phyloP scores from a whole-genome alignment of 1,284 basidiomycete genomes.

The Sanghuangporus sanghuang region DNA sequence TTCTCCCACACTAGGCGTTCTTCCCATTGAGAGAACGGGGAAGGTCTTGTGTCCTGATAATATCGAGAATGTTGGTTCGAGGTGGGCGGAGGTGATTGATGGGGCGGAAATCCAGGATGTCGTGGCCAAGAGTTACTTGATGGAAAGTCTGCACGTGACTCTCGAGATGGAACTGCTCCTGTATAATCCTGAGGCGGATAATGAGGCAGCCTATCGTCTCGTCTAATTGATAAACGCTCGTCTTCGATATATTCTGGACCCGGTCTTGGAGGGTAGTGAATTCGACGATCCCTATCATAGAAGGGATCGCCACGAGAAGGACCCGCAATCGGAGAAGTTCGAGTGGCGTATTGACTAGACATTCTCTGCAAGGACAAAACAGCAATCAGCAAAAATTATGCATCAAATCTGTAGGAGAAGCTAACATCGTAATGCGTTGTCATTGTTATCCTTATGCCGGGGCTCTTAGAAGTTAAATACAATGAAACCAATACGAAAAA shows the following conservation, averaged over 20 bases:
- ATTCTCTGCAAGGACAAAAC: background rate
- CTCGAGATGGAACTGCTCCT: background rate
- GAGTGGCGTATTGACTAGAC: slow-evolving; percentile 8
- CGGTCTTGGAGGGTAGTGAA: background rate
- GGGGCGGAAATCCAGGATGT: background rate
- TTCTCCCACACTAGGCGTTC: slow-evolving; percentile 41
- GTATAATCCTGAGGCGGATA: slow-evolving; percentile 7
- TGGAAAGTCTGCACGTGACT: slow-evolving; percentile 5
- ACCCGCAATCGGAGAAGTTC: slow-evolving; percentile 6
- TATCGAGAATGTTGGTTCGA: slow-evolving; percentile 27
- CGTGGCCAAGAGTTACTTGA: slow-evolving; percentile 3
- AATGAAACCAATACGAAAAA: background rate
- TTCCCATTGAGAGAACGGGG: slow-evolving; percentile 12
- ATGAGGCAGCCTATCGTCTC: slow-evolving; percentile 1
- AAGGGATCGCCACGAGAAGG: slow-evolving; percentile 4
- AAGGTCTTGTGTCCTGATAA: slow-evolving; percentile 25
- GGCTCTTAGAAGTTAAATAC: background rate
- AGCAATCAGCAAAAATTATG: background rate
- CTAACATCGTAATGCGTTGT: slow-evolving; percentile 12
- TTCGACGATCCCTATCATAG: slow-evolving; percentile 11
- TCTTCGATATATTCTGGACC: slow-evolving; percentile 3
- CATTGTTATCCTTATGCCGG: background rate
- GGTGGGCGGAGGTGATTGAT: slow-evolving; percentile 30
- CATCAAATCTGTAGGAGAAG: background rate
- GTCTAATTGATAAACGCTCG: slow-evolving; percentile 3